Evolutionary conservation across 1,284 basidiomycete species (phyloP).

Genomic region (Salmacisia buchloeana): DNA sequence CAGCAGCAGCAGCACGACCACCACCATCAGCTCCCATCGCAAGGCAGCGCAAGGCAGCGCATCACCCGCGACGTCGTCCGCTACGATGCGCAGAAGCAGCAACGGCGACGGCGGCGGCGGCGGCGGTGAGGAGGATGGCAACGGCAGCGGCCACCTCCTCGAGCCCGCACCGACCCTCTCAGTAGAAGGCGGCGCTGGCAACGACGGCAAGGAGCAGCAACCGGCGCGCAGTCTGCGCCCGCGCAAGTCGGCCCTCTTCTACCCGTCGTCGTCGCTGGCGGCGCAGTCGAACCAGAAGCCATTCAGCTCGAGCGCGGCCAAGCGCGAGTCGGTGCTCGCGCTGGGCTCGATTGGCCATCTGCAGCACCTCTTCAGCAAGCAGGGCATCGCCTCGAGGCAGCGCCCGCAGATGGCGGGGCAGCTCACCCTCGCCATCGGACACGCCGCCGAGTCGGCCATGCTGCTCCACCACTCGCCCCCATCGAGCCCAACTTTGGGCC

Average conservation of each 20-base stretch:
- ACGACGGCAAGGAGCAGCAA: too few species aligned
- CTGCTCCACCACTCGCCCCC: neutral
- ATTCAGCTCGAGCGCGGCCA: constrained; percentile 36
- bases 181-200: too few species aligned
- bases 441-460: constrained; percentile 25
- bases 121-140: too few species aligned
- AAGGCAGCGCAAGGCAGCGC: too few species aligned
- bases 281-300: constrained; percentile 33
- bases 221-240: too few species aligned
- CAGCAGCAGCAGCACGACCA: too few species aligned
- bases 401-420: constrained; percentile 22
- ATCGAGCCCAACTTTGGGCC: constrained; percentile 7
- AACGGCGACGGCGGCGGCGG: too few species aligned
- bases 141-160: too few species aligned
- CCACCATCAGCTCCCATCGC: too few species aligned
- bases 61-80: too few species aligned
- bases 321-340: constrained; percentile 30
- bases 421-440: constrained; percentile 29
- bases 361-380: constrained; percentile 36
- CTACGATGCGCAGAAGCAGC: too few species aligned
- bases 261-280: constrained; percentile 22
- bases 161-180: too few species aligned
- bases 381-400: constrained; percentile 30
- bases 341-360: constrained; percentile 38
- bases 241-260: constrained; percentile 8